Percentiles rank a stretch among this genome's conserved stretches.
Conservation (phyloP, 768 basidiomycete genomes). For the Postia placenta region DNA sequence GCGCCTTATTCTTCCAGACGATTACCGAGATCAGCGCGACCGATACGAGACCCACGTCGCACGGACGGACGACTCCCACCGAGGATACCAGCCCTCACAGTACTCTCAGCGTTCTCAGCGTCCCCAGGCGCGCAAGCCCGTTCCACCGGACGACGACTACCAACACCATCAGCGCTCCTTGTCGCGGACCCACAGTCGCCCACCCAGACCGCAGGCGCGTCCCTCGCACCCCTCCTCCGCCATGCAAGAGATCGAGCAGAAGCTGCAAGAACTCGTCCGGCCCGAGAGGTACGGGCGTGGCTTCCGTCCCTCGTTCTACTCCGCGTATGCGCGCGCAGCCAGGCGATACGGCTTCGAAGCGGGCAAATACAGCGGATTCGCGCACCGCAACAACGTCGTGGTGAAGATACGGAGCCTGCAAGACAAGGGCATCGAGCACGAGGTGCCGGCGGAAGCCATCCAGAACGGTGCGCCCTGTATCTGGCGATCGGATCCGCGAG, state of each 20-base stretch:
- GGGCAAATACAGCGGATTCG: constrained; percentile 22
- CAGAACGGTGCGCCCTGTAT: constrained; percentile 22
- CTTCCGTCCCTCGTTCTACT: constrained; percentile 21
- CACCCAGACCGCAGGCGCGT: neutral
- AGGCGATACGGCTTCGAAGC: constrained; percentile 24
- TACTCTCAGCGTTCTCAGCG: no score
- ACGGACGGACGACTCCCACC: no score
- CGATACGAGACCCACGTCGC: neutral
- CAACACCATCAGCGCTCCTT: neutral
- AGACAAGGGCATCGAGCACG: constrained; percentile 21
- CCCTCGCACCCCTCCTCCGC: neutral
- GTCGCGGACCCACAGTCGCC: no score
- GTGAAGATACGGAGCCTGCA: constrained; percentile 20
- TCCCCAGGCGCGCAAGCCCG: no score
- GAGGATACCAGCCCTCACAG: no score
- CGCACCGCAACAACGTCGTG: constrained; percentile 23
- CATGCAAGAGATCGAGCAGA: neutral
- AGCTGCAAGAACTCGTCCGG: constrained; percentile 19
- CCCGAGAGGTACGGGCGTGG: constrained; percentile 17
- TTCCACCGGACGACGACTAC: no score
- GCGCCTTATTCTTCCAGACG: no score
- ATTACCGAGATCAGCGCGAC: no score
- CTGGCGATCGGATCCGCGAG: neutral
- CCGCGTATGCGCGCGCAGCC: constrained; percentile 24
- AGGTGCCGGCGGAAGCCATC: constrained; percentile 24